A percentile compares a stretch with the other conserved stretches of the same genome.
Evolutionary conservation across 306 rosid species (phyloP).

Genomic region (Citrullus colocynthis): DNA sequence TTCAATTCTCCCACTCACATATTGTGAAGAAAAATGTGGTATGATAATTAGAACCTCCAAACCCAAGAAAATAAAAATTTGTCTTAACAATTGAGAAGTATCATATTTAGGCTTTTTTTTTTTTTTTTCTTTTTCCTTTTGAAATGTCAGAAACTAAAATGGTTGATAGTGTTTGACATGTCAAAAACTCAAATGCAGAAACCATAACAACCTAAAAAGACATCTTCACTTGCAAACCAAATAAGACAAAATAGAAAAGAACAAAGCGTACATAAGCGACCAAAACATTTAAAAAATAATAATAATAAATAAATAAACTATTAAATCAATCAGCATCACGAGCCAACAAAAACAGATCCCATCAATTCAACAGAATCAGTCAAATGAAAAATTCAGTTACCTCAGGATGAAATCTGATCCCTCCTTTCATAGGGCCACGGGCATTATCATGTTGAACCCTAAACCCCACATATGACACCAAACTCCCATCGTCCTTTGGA

Average conservation of each 20-base stretch:
- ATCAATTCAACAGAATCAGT: background rate
- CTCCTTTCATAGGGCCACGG: conserved; percentile 74
- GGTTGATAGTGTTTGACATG: background rate
- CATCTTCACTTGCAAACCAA: background rate
- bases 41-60: background rate
- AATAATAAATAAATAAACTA: background rate
- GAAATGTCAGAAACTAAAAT: background rate
- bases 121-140: no score
- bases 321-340: background rate
- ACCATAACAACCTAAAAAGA: background rate
- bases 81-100: background rate
- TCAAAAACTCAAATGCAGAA: background rate
- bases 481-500: conserved; percentile 56
- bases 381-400: conserved; percentile 9
- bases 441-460: conserved; percentile 65
- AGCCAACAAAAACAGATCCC: background rate
- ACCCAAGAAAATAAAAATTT: no score
- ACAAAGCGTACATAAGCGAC: background rate
- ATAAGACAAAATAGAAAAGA: background rate
- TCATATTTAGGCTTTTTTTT: no score
- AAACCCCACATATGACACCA: conserved; percentile 47
- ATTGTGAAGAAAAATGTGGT: background rate
- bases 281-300: no score
- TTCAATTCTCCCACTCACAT: no score
- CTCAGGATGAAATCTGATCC: conserved; percentile 62